These are phyloP conservation scores for Boechera divaricarpa DNA, from an alignment of 345 rosid genomes.

Conservation along the genomic window DNA sequence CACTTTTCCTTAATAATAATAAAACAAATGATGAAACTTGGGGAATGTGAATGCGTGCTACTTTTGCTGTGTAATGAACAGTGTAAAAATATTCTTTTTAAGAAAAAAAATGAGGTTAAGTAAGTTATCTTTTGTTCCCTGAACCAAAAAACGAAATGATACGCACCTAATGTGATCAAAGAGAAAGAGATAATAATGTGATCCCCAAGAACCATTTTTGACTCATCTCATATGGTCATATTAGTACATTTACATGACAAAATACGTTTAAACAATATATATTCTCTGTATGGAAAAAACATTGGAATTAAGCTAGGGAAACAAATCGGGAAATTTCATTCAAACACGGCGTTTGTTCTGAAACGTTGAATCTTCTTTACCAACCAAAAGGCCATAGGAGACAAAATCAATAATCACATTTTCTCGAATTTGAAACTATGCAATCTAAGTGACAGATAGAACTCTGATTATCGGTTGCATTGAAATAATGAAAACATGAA, in stretches of 20 bases:
- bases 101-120: no score
- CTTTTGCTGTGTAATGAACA: not conserved
- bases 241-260: not conserved
- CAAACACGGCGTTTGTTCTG: constrained; percentile 1
- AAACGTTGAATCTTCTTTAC: not conserved
- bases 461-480: not conserved
- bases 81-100: not conserved
- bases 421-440: constrained; percentile 1
- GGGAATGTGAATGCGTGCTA: constrained; percentile 1
- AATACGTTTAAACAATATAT: not conserved
- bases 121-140: not conserved
- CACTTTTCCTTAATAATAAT: not conserved
- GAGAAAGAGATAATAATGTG: constrained; percentile 4
- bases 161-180: not conserved
- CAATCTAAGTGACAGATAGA: not conserved
- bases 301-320: not conserved
- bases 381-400: not conserved
- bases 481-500: not conserved
- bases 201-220: no score
- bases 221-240: not conserved
- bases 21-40: not conserved
- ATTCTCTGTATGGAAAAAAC: not conserved
- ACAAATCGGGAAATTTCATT: not conserved
- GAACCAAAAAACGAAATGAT: not conserved
- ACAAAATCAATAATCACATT: not conserved